Conservation (phyloP, 345 rosid genomes). For the Dipteronia dyeriana region DNA sequence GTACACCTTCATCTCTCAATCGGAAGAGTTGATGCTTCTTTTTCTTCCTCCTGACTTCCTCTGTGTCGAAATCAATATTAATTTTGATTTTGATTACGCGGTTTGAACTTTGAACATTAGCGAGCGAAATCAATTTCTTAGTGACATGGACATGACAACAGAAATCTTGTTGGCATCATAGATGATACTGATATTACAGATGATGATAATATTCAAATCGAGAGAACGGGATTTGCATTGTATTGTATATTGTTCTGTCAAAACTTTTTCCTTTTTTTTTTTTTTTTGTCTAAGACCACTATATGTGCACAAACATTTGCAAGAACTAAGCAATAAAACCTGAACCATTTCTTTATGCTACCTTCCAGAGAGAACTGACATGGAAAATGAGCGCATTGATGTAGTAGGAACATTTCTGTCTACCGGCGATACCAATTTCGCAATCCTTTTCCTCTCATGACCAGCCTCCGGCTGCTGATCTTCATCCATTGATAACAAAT, state of each 20-base stretch:
- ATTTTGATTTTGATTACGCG: too few species aligned
- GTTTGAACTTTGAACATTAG: too few species aligned
- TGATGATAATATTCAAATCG: too few species aligned
- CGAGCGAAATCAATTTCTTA: too few species aligned
- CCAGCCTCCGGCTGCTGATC: conserved; percentile 21
- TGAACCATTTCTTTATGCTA: conserved; percentile 16
- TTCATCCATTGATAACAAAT: conserved; percentile 55
- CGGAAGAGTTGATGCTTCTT: too few species aligned
- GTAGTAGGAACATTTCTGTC: conserved; percentile 25
- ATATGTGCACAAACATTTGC: neutral
- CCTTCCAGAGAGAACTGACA: conserved; percentile 66
- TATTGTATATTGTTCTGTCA: neutral
- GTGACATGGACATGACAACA: too few species aligned
- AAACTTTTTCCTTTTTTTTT: neutral
- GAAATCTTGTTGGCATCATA: too few species aligned
- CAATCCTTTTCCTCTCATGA: conserved; percentile 15
- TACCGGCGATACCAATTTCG: conserved; percentile 24
- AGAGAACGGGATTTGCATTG: neutral
- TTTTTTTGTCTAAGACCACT: neutral
- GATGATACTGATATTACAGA: too few species aligned
- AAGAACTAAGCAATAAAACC: neutral
- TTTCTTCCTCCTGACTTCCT: too few species aligned
- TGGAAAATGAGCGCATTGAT: conserved; percentile 40
- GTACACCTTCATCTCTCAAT: too few species aligned
- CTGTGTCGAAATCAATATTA: too few species aligned